Percentiles rank a stretch among this genome's conserved stretches.
These are phyloP conservation scores for Hibiscus tridactylites DNA, from an alignment of 345 rosid genomes.

Conservation along the genomic window DNA sequence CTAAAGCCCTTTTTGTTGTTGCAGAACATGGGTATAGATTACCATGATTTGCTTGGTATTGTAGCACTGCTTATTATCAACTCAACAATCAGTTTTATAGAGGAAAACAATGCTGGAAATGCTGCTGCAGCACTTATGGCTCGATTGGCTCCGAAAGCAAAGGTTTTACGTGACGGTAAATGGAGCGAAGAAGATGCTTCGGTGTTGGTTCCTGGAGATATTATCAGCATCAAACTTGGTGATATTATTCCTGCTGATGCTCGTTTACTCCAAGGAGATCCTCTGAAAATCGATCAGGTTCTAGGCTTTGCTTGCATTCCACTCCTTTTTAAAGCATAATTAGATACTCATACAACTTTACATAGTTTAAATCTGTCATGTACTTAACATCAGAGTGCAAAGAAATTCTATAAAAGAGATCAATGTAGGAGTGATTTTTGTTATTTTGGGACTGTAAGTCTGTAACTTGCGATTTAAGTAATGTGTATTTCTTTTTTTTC, in stretches of 20 bases:
- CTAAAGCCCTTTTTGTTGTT: conserved; percentile 6
- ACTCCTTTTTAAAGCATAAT: neutral
- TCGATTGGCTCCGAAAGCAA: conserved; percentile 75
- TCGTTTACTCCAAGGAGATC: conserved; percentile 70
- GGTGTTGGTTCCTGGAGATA: conserved; percentile 67
- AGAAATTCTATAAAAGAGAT: too few species aligned
- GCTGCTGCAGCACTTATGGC: conserved; percentile 94
- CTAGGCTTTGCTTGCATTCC: neutral
- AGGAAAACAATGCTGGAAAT: conserved; percentile 92
- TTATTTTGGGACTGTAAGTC: neutral
- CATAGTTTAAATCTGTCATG: too few species aligned
- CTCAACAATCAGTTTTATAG: conserved; percentile 85
- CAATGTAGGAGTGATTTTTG: neutral
- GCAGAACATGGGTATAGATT: conserved; percentile 71
- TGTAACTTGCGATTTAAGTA: neutral
- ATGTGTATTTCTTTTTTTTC: neutral
- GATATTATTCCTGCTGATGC: conserved; percentile 71
- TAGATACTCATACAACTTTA: neutral
- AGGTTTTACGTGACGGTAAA: conserved; percentile 54
- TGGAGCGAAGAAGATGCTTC: conserved; percentile 70
- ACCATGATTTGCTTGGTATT: conserved; percentile 91
- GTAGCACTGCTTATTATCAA: conserved; percentile 68
- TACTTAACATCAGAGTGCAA: too few species aligned
- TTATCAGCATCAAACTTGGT: conserved; percentile 47
- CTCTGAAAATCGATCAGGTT: conserved; percentile 60